A percentile compares a stretch with the other conserved stretches of the same genome.
These are phyloP conservation scores for Isabelozyma heimii DNA, from an alignment of 805 yeast genomes.

Conservation along the genomic window DNA sequence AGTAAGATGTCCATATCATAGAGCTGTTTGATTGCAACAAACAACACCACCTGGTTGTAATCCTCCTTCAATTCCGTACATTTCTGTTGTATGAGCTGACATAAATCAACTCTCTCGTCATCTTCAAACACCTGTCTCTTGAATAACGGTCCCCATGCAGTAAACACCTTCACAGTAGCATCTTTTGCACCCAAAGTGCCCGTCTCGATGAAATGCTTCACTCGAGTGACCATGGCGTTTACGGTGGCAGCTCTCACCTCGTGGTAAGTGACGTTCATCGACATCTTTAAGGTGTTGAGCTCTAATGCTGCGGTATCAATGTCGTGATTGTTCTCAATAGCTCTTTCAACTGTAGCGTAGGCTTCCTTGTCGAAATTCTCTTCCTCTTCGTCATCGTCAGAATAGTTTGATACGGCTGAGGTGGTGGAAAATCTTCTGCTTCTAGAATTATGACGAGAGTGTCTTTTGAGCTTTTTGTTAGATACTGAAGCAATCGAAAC, in stretches of 20 bases:
- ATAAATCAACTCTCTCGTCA: conserved; percentile 74
- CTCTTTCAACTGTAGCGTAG: conserved; percentile 87
- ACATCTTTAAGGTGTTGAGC: conserved; percentile 92
- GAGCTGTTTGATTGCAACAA: conserved; percentile 53
- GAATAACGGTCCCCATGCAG: conserved; percentile 79
- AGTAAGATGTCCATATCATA: conserved; percentile 82
- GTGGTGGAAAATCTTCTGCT: conserved; percentile 35
- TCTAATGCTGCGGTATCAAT: conserved; percentile 90
- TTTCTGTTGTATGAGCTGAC: conserved; percentile 49
- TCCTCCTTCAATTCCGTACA: conserved; percentile 34
- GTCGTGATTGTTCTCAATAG: conserved; percentile 89
- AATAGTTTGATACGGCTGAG: conserved; percentile 32
- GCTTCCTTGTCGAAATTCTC: conserved; percentile 89
- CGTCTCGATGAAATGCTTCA: conserved; percentile 71
- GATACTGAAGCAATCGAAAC: conserved; percentile 55
- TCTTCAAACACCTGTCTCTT: conserved; percentile 80
- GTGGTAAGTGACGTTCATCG: conserved; percentile 92
- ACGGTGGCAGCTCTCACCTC: conserved; percentile 85
- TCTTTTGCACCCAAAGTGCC: conserved; percentile 73
- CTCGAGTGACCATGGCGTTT: conserved; percentile 65
- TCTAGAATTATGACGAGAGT: conserved; percentile 19
- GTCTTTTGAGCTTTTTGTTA: conserved; percentile 36
- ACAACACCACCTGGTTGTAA: conserved; percentile 47
- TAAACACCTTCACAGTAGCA: conserved; percentile 74
- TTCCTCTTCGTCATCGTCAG: conserved; percentile 43